Percentiles rank a stretch among this genome's conserved stretches.
phyloP scores from a whole-genome alignment of 1,139 yeast genomes.

The Debaryomycetaceae sp. region DNA sequence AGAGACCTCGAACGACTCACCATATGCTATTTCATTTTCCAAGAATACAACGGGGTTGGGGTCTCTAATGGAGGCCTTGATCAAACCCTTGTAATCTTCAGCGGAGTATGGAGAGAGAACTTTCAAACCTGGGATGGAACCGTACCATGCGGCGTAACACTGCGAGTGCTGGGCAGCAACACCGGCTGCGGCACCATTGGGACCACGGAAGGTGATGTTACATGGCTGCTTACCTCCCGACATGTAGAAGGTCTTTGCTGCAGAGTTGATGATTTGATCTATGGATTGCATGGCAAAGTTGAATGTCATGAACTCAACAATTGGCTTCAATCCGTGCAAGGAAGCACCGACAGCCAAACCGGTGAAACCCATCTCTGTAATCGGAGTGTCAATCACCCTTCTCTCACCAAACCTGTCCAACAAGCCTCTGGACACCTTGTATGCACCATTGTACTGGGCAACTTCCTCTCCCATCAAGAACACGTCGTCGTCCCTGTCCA shows the following conservation, averaged over 20 bases:
- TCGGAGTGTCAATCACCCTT: constrained; percentile 96
- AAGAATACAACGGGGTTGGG: constrained; percentile 96
- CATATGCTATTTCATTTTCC: constrained; percentile 93
- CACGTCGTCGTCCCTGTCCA: constrained; percentile 92
- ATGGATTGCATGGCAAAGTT: constrained; percentile 99
- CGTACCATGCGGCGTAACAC: constrained; percentile 97
- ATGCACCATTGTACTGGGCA: constrained; percentile 98
- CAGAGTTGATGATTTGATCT: constrained; percentile 96
- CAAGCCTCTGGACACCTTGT: constrained; percentile 93
- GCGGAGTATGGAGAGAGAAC: constrained; percentile 94
- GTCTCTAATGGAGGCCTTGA: constrained; percentile 95
- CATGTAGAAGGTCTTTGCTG: constrained; percentile 98
- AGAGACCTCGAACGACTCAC: constrained; percentile 84
- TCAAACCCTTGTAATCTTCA: constrained; percentile 92
- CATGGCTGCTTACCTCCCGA: constrained; percentile 98
- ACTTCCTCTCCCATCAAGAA: constrained; percentile 98
- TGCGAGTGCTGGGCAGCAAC: constrained; percentile 99
- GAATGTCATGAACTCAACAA: constrained; percentile 98
- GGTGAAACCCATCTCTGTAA: constrained; percentile 98
- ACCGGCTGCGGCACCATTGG: constrained; percentile 99
- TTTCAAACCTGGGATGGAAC: constrained; percentile 95
- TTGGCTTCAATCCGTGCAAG: constrained; percentile 93
- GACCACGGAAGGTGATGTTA: constrained; percentile 97
- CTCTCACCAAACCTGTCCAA: constrained; percentile 96
- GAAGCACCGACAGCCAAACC: constrained; percentile 98